These are phyloP conservation scores for Neoboletus magnificus DNA, from an alignment of 768 basidiomycete genomes.

Conservation along the genomic window DNA sequence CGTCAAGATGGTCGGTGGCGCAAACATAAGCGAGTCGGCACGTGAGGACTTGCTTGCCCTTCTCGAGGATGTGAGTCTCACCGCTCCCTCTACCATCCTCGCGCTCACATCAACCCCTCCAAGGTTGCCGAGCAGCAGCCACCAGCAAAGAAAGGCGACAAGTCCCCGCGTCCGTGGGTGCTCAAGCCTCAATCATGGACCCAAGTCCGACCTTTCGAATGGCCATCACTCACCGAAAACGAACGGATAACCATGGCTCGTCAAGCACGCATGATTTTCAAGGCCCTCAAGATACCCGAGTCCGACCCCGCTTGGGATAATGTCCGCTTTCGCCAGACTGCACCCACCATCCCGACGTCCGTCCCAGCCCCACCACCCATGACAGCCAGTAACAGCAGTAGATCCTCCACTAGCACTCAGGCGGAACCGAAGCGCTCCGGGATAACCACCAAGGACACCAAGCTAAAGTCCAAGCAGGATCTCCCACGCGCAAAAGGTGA, in stretches of 20 bases:
- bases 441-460: conserved; percentile 44
- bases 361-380: conserved; percentile 17
- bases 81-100: neutral
- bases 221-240: conserved; percentile 45
- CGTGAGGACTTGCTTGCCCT: conserved; percentile 46
- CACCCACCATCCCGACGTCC: conserved; percentile 11
- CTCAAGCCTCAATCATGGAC: conserved; percentile 60
- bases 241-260: conserved; percentile 51
- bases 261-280: conserved; percentile 48
- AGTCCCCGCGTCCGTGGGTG: conserved; percentile 43
- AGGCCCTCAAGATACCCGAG: conserved; percentile 51
- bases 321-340: conserved; percentile 35
- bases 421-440: conserved; percentile 43
- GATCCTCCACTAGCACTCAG: conserved; percentile 26
- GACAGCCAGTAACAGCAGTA: conserved; percentile 15
- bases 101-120: neutral
- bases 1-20: conserved; percentile 44
- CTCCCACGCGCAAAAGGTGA: conserved; percentile 32
- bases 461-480: conserved; percentile 36
- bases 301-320: conserved; percentile 63
- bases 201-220: conserved; percentile 69
- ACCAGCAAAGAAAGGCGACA: conserved; percentile 34
- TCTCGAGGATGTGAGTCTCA: conserved; percentile 46
- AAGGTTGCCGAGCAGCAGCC: conserved; percentile 51
- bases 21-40: conserved; percentile 31